A percentile compares a stretch with the other conserved stretches of the same genome.
Conservation (phyloP, 192 early-diverging fungal species). For the Linnemannia schmuckeri region DNA sequence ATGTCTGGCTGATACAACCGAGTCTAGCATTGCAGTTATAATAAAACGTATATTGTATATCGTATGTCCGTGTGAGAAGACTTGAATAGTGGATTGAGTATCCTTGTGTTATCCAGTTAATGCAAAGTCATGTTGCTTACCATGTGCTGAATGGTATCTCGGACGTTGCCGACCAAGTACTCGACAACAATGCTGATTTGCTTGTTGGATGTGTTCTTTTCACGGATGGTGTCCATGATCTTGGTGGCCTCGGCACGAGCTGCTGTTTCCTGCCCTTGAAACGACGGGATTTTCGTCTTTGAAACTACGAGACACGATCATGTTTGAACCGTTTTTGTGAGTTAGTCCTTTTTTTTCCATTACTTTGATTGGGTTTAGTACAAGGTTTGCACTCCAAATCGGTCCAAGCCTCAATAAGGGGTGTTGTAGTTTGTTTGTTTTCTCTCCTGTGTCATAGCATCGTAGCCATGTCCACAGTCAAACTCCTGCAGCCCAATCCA, state of each 20-base stretch:
- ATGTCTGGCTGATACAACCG: conserved; percentile 72
- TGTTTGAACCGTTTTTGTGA: background rate
- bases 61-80: background rate
- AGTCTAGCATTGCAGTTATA: conserved; percentile 51
- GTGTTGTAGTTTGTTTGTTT: no score
- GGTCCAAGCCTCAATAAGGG: background rate
- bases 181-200: conserved; percentile 68
- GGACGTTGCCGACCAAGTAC: conserved; percentile 67
- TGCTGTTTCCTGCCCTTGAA: conserved; percentile 34
- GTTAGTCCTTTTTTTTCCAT: background rate
- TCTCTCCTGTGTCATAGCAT: background rate
- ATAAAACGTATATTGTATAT: no score
- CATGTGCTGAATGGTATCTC: conserved; percentile 71
- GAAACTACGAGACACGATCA: conserved; percentile 20
- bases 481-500: background rate
- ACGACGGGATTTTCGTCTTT: conserved; percentile 44
- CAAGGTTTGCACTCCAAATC: background rate
- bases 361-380: background rate
- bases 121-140: conserved; percentile 31
- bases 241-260: conserved; percentile 39
- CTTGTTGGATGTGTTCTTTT: conserved; percentile 19
- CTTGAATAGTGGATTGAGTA: background rate
- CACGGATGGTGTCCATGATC: conserved; percentile 37
- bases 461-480: background rate
- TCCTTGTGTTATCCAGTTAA: background rate